Evolutionary conservation across 2,329 filamentous ascomycete genomes (phyloP), one percentile per base, ranked within the genome.

Genomic region (Chaetothyriales sp.): DNA sequence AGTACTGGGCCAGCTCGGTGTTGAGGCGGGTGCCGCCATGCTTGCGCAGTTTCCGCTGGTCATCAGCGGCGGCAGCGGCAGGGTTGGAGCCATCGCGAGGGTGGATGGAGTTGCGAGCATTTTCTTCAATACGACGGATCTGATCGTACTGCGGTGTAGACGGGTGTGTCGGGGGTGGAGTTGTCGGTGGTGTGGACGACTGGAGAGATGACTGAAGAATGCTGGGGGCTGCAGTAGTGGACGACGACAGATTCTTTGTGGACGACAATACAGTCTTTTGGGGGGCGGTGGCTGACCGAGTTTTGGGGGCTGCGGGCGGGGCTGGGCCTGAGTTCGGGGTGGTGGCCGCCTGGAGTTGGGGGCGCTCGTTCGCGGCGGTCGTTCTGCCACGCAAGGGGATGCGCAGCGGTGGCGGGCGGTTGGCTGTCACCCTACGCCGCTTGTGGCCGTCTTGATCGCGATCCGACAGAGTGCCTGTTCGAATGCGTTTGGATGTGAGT

Each of bases 1-100:
- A 95, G 69, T 95, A 96, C 46, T 80, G 78, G 39, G 88, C 83
- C 54, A 96, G 75, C 63, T 95, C 89, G 68, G 88, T 95, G 74
- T 93, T 95, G 69, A 88, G 83, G 59, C 86, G 77, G 48, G 83
- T 83, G 9, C 83, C 84, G 61, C 77, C 77, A 64, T 94, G 87
- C 62, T 93, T 85, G 55, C 90, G 79, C 64, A 95, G 72, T 64
- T 87, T 90, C 62, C 89, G 72, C 65, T 78, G 83, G 59, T 85
- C 81, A 54, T 80, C 57, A 12, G 32, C 32, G 43, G 10, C 32
- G 36, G 54, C 46, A 22, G 51, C 18, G 28, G 52, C 36, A 28
- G 55, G 46, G 28, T 46, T 44, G 18, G 46, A 22, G 22, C 48
- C 42, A 9, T 32, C 3, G 28, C 7, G 8, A 9, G 7, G 8